Evolutionary conservation across 805 yeast genomes (phyloP).

Genomic region (Zygotorulaspora chibaensis): DNA sequence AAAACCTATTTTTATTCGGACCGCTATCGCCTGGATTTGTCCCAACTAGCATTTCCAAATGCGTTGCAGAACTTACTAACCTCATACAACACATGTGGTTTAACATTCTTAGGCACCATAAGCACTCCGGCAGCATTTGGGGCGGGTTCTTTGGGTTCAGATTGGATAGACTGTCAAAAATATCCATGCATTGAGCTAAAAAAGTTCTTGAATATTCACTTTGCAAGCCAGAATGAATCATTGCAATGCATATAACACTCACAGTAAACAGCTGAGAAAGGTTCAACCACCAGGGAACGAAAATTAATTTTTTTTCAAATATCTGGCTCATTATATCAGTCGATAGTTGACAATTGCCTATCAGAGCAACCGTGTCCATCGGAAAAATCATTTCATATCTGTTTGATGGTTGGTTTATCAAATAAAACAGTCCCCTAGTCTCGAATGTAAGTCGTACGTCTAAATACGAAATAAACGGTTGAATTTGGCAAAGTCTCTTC

Average conservation of each 20-base stretch:
- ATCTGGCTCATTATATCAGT: conserved; percentile 33
- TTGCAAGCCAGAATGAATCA: conserved; percentile 42
- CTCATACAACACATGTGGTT: conserved; percentile 48
- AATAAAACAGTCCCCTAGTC: conserved; percentile 17
- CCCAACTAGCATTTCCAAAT: conserved; percentile 40
- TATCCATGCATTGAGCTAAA: conserved; percentile 17
- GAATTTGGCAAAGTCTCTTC: conserved; percentile 8
- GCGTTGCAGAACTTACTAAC: conserved; percentile 39
- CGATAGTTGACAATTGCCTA: conserved; percentile 11
- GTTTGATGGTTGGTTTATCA: conserved; percentile 16
- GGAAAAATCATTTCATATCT: conserved; percentile 10
- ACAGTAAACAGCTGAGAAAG: conserved; percentile 43
- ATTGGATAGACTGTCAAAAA: conserved; percentile 26
- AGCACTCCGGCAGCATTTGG: conserved; percentile 53
- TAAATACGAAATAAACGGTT: conserved; percentile 22
- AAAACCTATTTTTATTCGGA: conserved; percentile 46
- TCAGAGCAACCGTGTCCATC: conserved; percentile 12
- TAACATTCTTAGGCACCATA: conserved; percentile 58
- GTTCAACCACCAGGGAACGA: conserved; percentile 51
- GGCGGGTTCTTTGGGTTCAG: conserved; percentile 34
- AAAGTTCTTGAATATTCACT: conserved; percentile 6
- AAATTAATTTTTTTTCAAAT: conserved; percentile 29
- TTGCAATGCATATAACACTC: conserved; percentile 40
- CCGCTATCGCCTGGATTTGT: conserved; percentile 50
- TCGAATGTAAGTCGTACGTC: conserved; percentile 26